Evolutionary conservation across 1,139 yeast genomes (phyloP).

Genomic region (Kodamaea derodonti): DNA sequence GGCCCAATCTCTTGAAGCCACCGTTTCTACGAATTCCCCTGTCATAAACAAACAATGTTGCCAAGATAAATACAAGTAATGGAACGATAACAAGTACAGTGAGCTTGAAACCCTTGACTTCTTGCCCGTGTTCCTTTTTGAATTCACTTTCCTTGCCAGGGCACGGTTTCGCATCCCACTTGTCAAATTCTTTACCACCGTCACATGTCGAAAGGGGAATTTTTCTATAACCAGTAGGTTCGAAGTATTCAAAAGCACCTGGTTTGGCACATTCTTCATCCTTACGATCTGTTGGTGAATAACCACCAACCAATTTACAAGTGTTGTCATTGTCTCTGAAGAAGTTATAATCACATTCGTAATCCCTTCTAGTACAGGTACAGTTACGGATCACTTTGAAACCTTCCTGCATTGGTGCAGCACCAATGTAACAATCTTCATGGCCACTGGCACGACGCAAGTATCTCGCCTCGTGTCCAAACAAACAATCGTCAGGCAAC

Average conservation of each 20-base stretch:
- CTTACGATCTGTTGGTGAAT: slow-evolving; percentile 59
- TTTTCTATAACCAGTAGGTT: slow-evolving; percentile 77
- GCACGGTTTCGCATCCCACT: slow-evolving; percentile 66
- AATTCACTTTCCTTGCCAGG: slow-evolving; percentile 82
- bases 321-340: slow-evolving; percentile 72
- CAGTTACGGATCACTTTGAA: slow-evolving; percentile 63
- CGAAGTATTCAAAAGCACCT: slow-evolving; percentile 64
- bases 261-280: slow-evolving; percentile 56
- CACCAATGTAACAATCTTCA: slow-evolving; percentile 76
- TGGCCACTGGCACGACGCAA: slow-evolving; percentile 63
- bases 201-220: slow-evolving; percentile 71
- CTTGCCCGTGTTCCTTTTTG: slow-evolving; percentile 52
- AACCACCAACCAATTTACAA: slow-evolving; percentile 76
- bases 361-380: slow-evolving; percentile 82
- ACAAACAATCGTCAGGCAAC: slow-evolving; percentile 62
- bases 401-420: slow-evolving; percentile 64
- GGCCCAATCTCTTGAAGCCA: slow-evolving; percentile 79
- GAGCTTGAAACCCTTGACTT: slow-evolving; percentile 52
- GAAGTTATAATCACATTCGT: slow-evolving; percentile 90
- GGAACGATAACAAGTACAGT: slow-evolving; percentile 57
- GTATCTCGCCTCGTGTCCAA: slow-evolving; percentile 83
- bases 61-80: slow-evolving; percentile 48
- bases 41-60: slow-evolving; percentile 74
- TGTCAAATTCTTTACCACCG: slow-evolving; percentile 69
- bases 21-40: slow-evolving; percentile 78